phyloP scores from a whole-genome alignment of 305 asterid genomes.

The Nicotiana rustica region DNA sequence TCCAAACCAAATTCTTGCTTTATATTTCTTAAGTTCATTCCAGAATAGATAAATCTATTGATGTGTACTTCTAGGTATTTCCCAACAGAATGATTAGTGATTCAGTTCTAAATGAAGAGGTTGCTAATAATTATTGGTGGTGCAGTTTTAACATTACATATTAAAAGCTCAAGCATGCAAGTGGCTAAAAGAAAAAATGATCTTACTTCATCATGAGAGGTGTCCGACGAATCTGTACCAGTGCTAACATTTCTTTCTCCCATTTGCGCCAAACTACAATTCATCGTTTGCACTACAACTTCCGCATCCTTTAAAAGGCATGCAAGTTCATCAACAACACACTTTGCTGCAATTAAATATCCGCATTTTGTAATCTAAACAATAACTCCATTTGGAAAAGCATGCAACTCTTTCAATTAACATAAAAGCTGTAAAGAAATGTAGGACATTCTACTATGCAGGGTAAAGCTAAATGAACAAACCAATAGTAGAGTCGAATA shows the following conservation, averaged over 20 bases:
- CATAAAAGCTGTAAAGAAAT: not conserved
- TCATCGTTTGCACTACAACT: slow-evolving; percentile 47
- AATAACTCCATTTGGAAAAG: not conserved
- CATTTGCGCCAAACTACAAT: slow-evolving; percentile 35
- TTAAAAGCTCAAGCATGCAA: not conserved
- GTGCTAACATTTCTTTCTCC: slow-evolving; percentile 46
- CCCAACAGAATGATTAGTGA: too few relatives aligned
- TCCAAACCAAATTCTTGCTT: not conserved
- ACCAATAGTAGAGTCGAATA: not conserved
- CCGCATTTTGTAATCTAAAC: not conserved
- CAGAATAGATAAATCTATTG: not conserved
- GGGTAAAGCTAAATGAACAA: not conserved
- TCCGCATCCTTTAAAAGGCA: slow-evolving; percentile 62
- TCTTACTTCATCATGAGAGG: slow-evolving; percentile 47
- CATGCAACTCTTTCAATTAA: not conserved
- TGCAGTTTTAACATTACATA: not conserved
- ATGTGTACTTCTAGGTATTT: not conserved
- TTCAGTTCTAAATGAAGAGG: not conserved
- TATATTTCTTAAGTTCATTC: not conserved
- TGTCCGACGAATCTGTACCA: slow-evolving; percentile 36
- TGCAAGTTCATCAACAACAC: slow-evolving; percentile 60
- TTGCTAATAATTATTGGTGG: not conserved
- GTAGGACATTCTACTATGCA: not conserved
- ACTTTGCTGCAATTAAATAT: slow-evolving; percentile 58
- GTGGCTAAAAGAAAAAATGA: slow-evolving; percentile 31